These are phyloP conservation scores for Colletotrichum euphorbiae DNA, from an alignment of 2,329 filamentous ascomycete genomes.

Conservation along the genomic window DNA sequence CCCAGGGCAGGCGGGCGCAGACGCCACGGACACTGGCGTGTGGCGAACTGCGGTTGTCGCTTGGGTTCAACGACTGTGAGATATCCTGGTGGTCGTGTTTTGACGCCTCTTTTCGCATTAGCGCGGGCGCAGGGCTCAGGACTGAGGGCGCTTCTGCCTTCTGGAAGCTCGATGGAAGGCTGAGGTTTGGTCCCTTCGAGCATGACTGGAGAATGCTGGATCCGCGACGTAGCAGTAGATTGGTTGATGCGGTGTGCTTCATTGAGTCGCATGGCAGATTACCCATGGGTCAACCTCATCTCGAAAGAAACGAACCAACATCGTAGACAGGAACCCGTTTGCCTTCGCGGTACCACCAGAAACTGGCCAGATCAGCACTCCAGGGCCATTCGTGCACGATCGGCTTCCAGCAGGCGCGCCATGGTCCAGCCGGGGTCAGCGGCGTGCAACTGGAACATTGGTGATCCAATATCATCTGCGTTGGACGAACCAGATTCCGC, in stretches of 20 bases:
- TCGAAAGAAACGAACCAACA: neutral
- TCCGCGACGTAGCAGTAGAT: neutral
- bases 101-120: conserved; percentile 32
- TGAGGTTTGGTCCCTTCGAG: neutral
- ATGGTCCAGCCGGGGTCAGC: conserved; percentile 22
- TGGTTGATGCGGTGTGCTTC: no score
- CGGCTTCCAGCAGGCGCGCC: neutral
- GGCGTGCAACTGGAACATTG: conserved; percentile 20
- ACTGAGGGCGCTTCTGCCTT: conserved; percentile 16
- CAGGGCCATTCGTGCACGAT: neutral
- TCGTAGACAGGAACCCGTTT: neutral
- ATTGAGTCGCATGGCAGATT: neutral
- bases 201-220: neutral
- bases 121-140: conserved; percentile 39
- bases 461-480: neutral
- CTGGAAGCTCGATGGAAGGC: conserved; percentile 16
- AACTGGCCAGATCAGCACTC: neutral
- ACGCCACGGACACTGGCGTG: conserved; percentile 18
- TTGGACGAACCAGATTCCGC: conserved; percentile 18
- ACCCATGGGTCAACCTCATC: conserved; percentile 1
- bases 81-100: conserved; percentile 9
- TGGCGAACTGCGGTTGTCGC: conserved; percentile 9
- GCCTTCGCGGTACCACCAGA: neutral
- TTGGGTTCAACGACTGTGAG: neutral
- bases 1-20: conserved; percentile 8